Percentiles rank a stretch among this genome's conserved stretches.
Conservation (phyloP, 352 stramenopile species). For the Nothophytophthora sp. region DNA sequence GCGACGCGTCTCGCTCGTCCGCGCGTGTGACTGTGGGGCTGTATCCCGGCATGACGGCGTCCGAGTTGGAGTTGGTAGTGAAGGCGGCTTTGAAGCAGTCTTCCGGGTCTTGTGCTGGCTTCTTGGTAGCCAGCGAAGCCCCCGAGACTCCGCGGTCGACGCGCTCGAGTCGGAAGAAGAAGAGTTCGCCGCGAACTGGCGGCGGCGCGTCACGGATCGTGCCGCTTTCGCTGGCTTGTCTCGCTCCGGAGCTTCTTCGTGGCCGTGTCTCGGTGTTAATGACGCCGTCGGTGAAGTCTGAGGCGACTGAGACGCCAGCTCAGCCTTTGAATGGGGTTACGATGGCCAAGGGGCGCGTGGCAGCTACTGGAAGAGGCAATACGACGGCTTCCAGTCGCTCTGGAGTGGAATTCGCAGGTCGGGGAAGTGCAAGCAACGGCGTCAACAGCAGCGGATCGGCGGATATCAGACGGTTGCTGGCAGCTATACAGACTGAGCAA, state of each 20-base stretch:
- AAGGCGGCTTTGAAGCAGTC: constrained; percentile 24
- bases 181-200: constrained; percentile 4
- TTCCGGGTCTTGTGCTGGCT: constrained; percentile 29
- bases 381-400: too few relatives aligned
- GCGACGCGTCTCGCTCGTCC: not conserved
- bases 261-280: constrained; percentile 30
- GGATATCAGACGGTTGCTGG: constrained; percentile 34
- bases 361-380: constrained; percentile 2
- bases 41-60: constrained; percentile 47
- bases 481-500: constrained; percentile 42
- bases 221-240: constrained; percentile 61
- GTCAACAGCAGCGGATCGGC: not conserved
- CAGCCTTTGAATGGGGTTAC: too few relatives aligned
- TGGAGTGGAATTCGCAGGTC: too few relatives aligned
- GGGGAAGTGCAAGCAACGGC: too few relatives aligned
- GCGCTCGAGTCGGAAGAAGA: constrained; percentile 2
- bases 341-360: too few relatives aligned
- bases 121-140: constrained; percentile 24
- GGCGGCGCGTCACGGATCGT: constrained; percentile 33
- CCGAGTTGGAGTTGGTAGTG: constrained; percentile 51
- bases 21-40: constrained; percentile 39
- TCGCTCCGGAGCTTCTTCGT: constrained; percentile 42
- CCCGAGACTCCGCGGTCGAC: too few relatives aligned
- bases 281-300: not conserved
- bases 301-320: not conserved